Base-by-base conservation (phyloP, 78 protist genomes). In the Emiliania huxleyi region DNA sequence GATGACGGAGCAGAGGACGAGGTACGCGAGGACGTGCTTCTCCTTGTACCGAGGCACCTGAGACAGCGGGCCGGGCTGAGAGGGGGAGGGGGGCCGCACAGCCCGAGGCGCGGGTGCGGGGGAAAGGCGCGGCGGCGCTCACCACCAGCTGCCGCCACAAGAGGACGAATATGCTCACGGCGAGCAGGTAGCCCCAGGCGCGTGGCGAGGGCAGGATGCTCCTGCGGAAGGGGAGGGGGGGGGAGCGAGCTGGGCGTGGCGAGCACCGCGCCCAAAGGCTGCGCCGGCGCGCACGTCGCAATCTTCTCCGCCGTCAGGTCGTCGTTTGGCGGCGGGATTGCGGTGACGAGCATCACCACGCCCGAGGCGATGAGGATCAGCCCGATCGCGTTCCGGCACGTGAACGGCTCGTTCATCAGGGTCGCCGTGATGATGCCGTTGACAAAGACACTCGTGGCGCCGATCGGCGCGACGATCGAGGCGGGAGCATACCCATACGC, bases 401-500 rank as follows among this genome's bases (percentile, higher is more conserved):
- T 48, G 69, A 90, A 45, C 69, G 37, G 40, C 85, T 90, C 93
- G 18, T 40, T 40, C 45, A 71, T 35, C 42, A 69, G 18, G 45
- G 26, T 2, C 26, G 93, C 19, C 23, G 93, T 79, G 69, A 90
- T 40, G 87, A 90, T 44, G n/a, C 71, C 93, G 87, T 90, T 90
- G 40, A 12, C 0, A 5, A 90, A 11, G 43, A 90, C 69, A 23
- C 48, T 22, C 37, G 40, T 79, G 6, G 88, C 73, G 62, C 93
- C 93, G 46, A 90, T 5, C 35, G 93, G 93, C 21, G 87, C 42
- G n/a, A 90, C 93, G 62, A 90, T 46, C 45, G 93, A 90, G 40
- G 93, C 87, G 23, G 85, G 85, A 3, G 93, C 93, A 29, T 46
- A 90, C 44, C 73, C 93, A 45, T 73, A 90, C 43, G 93, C 93